phyloP scores from a whole-genome alignment of 2,329 filamentous ascomycete species.

The Colletotrichum sp. region DNA sequence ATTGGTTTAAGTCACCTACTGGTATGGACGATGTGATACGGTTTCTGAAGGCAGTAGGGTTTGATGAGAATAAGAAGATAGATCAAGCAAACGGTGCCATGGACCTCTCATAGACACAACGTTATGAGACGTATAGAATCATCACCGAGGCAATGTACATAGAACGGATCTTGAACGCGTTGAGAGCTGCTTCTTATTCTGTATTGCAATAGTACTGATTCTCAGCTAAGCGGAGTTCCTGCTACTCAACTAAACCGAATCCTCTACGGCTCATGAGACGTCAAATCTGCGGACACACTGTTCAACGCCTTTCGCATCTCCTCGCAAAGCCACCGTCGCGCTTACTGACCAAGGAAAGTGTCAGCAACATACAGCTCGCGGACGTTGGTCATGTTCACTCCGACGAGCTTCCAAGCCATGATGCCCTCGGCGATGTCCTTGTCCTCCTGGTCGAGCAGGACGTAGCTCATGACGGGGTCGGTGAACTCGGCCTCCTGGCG shows the following conservation, averaged over 20 bases:
- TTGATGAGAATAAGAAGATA: no score
- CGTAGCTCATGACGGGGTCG: constrained; percentile 64
- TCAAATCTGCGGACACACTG: no score
- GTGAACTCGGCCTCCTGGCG: constrained; percentile 53
- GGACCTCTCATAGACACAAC: not conserved
- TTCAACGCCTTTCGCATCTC: not conserved
- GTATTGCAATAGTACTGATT: not conserved
- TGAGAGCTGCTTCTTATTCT: not conserved
- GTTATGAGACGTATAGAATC: not conserved
- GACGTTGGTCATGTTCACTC: constrained; percentile 41
- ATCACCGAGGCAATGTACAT: not conserved
- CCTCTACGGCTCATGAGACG: not conserved
- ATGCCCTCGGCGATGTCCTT: constrained; percentile 50
- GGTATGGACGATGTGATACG: constrained; percentile 46
- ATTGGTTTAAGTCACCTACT: constrained; percentile 48
- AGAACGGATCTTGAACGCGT: not conserved
- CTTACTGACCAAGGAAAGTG: not conserved
- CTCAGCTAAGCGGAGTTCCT: not conserved
- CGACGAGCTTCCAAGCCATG: constrained; percentile 42
- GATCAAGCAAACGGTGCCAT: not conserved
- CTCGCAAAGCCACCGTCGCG: not conserved
- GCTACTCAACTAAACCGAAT: not conserved
- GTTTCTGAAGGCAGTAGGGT: constrained; percentile 29
- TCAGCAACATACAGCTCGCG: not conserved
- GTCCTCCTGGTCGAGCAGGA: constrained; percentile 53